Evolutionary conservation across 352 stramenopile species (phyloP).

Genomic region (Phytophthora foliorum): DNA sequence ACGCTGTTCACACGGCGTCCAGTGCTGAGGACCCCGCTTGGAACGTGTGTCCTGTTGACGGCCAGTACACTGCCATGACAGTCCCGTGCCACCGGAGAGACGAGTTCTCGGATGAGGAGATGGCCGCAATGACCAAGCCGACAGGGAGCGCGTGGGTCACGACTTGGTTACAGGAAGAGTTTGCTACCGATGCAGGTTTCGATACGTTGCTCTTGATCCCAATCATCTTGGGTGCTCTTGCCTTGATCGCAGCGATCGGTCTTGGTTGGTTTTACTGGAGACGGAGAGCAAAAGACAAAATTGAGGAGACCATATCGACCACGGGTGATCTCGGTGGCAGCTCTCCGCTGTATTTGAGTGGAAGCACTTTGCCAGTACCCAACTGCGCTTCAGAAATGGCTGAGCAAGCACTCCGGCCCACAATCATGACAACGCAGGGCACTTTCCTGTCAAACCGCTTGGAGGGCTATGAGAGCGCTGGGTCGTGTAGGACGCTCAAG

Average conservation of each 20-base stretch:
- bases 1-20: conserved; percentile 30
- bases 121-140: conserved; percentile 27
- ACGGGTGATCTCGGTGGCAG: conserved; percentile 14
- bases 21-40: conserved; percentile 27
- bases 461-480: conserved; percentile 30
- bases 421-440: conserved; percentile 19
- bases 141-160: conserved; percentile 32
- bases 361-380: conserved; percentile 45
- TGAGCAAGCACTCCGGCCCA: conserved; percentile 15
- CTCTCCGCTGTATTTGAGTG: conserved; percentile 29
- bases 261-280: conserved; percentile 26
- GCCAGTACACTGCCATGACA: conserved; percentile 23
- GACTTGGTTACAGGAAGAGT: conserved; percentile 30
- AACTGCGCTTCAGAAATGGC: conserved; percentile 1
- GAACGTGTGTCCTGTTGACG: conserved; percentile 23
- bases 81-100: conserved; percentile 33
- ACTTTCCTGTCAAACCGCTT: conserved; percentile 14
- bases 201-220: conserved; percentile 25
- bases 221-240: conserved; percentile 19
- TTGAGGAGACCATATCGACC: conserved; percentile 6
- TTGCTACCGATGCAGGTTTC: conserved; percentile 16
- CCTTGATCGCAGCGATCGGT: neutral
- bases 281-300: conserved; percentile 5
- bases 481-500: conserved; percentile 35
- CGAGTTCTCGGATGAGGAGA: conserved; percentile 22